Evolutionary conservation across 2,329 filamentous ascomycete genomes (phyloP).

Genomic region (Cordyceps militaris): DNA sequence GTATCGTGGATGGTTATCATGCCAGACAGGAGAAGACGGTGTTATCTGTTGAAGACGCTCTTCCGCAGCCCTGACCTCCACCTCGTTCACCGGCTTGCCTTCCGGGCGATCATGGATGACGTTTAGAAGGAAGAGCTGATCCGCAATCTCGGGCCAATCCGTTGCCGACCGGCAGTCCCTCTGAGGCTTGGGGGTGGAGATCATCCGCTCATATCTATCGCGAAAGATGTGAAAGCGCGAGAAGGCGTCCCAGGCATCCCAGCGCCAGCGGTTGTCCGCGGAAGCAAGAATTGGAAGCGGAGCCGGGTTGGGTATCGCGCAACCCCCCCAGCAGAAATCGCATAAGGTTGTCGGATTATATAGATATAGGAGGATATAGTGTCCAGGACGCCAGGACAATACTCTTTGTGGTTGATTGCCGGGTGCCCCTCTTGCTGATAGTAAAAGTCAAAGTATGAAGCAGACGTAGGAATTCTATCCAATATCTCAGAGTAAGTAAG

Average conservation of each 20-base stretch:
- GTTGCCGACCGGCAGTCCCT: neutral
- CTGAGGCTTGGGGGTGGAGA: neutral
- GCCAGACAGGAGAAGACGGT: neutral
- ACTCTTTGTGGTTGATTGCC: neutral
- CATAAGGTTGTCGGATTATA: neutral
- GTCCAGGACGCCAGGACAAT: neutral
- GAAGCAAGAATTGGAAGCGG: neutral
- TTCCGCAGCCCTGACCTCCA: neutral
- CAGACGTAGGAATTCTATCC: neutral
- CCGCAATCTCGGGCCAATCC: neutral
- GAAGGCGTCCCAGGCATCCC: neutral
- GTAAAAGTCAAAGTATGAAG: neutral
- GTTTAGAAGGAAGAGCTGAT: neutral
- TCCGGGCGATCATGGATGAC: neutral
- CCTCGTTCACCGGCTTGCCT: neutral
- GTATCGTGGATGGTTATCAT: neutral
- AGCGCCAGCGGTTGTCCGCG: neutral
- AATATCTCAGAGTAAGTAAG: neutral
- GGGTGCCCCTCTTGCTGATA: neutral
- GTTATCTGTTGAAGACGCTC: neutral
- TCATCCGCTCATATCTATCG: neutral
- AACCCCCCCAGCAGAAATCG: neutral
- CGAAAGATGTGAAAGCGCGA: neutral
- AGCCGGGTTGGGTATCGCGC: neutral
- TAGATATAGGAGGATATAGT: neutral